Base-by-base conservation (phyloP, 2,329 filamentous ascomycete genomes). In the Claviceps quebecensis region DNA sequence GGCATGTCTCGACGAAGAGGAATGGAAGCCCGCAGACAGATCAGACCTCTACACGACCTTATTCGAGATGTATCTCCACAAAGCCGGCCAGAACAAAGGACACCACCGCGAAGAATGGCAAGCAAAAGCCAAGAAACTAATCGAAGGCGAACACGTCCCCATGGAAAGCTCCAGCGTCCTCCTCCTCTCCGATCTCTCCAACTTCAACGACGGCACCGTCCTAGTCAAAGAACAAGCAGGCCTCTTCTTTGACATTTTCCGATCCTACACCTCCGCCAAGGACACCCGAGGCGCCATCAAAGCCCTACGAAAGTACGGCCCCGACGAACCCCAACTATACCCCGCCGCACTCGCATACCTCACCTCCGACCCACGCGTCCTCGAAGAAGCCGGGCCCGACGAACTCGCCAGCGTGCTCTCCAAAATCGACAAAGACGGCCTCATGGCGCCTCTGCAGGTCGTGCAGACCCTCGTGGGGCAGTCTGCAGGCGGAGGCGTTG, bases 1-100 rank as follows among this genome's bases (percentile, higher is more conserved):
- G 67, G 88, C 89, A 5, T 90, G 91, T 54, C 77, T 95, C 5
- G 72, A 82, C 48, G 83, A 89, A 53, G 73, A 81, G 19, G 76
- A 78, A 22, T 67, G 95, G n/a, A 81, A 80, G 19, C 75, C 86
- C 38, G 76, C 81, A 8, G 86, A 96, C 63, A 86, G 82, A 56
- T 78, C 84, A 1, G 94, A 98, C 65, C 75, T 98, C 16, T 93
- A 93, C 62, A 97, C 91, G 0, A 96, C 94, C 0, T 67, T 98
- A 14, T 97, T 98, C 62, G 94, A 98, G 66, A 97, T 98, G 86
- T 98, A 97, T 63, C 73, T 98, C 8, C 86, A 95, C 65, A 93
- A 89, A 59, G 86, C 91, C 22, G 85, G 82, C 53, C 80, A 83
- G 53, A 84, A 84, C 61, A 86, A 83, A 60, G 83, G 83, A 9